Evolutionary conservation across 2,329 filamentous ascomycete genomes (phyloP).

Genomic region (Raffaelea albimanens): DNA sequence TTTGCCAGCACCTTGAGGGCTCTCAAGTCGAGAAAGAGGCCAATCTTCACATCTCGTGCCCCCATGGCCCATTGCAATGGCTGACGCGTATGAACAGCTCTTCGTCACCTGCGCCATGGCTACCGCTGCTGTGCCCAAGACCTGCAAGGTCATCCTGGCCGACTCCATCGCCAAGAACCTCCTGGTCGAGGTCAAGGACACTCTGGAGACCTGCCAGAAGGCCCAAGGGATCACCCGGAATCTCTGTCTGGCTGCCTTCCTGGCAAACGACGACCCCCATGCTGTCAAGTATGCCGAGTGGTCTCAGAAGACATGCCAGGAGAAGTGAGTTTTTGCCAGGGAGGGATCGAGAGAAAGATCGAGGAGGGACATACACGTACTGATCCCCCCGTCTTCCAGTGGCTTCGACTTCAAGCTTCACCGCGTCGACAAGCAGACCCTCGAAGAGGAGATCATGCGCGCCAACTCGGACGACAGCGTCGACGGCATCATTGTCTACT

Average conservation of each 20-base stretch:
- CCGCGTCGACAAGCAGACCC: conserved; percentile 72
- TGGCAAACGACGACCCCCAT: conserved; percentile 85
- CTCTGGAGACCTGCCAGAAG: conserved; percentile 56
- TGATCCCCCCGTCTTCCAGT: conserved; percentile 32
- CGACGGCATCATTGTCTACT: conserved; percentile 95
- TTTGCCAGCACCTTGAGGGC: too few species aligned
- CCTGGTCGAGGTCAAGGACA: conserved; percentile 67
- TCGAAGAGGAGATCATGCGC: conserved; percentile 79
- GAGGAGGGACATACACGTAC: not conserved
- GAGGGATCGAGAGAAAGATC: too few species aligned
- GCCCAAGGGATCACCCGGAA: conserved; percentile 36
- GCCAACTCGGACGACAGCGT: conserved; percentile 72
- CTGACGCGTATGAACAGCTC: too few species aligned
- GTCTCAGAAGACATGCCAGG: conserved; percentile 91
- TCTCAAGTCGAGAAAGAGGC: too few species aligned
- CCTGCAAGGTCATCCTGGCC: conserved; percentile 90
- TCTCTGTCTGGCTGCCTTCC: conserved; percentile 80
- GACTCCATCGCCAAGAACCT: conserved; percentile 78
- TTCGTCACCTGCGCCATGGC: conserved; percentile 23
- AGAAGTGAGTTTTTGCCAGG: conserved; percentile 63
- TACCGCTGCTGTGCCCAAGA: conserved; percentile 40
- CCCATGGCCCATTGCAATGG: too few species aligned
- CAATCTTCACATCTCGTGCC: too few species aligned
- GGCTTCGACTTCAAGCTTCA: conserved; percentile 85
- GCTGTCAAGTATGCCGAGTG: conserved; percentile 92